phyloP scores from a whole-genome alignment of 179 eudicot genomes.

The Beta lomatogona region DNA sequence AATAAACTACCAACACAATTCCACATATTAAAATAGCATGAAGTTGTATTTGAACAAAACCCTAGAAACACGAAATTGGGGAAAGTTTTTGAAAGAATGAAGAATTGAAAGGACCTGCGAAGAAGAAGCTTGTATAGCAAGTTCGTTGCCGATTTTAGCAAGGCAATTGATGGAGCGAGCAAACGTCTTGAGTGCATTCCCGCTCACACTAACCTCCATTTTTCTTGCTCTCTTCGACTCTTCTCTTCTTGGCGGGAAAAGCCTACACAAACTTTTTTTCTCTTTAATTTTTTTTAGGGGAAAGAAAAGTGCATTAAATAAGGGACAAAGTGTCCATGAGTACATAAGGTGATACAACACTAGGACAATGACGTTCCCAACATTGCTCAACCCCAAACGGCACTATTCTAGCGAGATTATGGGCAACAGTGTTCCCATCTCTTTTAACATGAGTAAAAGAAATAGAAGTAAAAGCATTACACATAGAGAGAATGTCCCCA shows the following conservation, averaged over 20 bases:
- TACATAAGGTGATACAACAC: too few species aligned
- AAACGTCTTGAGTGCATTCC: conserved; percentile 77
- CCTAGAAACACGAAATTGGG: conserved; percentile 13
- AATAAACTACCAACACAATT: neutral
- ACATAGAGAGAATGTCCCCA: too few species aligned
- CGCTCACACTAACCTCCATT: conserved; percentile 79
- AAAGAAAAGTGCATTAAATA: too few species aligned
- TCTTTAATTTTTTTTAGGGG: too few species aligned
- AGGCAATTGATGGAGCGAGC: conserved; percentile 80
- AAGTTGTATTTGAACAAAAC: conserved; percentile 4
- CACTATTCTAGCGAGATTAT: too few species aligned
- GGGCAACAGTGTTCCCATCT: too few species aligned
- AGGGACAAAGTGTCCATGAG: too few species aligned
- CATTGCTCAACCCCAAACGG: too few species aligned
- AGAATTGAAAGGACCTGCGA: conserved; percentile 55
- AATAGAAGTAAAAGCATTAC: too few species aligned
- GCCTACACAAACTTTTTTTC: neutral
- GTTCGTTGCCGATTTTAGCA: conserved; percentile 92
- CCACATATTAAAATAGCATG: neutral
- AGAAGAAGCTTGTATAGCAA: conserved; percentile 80
- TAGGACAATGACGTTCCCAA: too few species aligned
- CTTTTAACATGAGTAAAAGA: too few species aligned
- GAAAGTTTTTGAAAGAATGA: neutral
- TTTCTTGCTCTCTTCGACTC: conserved; percentile 10
- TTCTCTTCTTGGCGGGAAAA: conserved; percentile 25